Percentiles rank a stretch among this genome's conserved stretches.
Conservation (phyloP, 148 eudicot species). For the Amaranthus hypochondriacus region DNA sequence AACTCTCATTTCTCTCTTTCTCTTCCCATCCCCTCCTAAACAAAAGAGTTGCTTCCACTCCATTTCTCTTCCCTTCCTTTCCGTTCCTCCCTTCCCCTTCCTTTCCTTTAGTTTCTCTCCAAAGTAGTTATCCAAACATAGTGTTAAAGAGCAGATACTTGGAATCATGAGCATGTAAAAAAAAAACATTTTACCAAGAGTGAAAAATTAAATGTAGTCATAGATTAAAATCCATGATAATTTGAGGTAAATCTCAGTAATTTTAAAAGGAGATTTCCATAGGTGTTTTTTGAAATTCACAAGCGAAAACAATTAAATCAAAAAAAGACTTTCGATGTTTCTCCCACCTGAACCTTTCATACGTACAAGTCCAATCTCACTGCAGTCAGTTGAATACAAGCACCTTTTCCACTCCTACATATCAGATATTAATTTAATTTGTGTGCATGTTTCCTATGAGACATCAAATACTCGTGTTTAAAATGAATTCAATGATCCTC, state of each 20-base stretch:
- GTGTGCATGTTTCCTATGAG: slow-evolving; percentile 6
- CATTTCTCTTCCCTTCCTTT: too few species aligned
- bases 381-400: slow-evolving; percentile 75
- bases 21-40: too few species aligned
- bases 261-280: neutral
- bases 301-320: neutral
- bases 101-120: too few species aligned
- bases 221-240: too few species aligned
- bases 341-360: slow-evolving; percentile 56
- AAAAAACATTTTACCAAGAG: too few species aligned
- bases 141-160: too few species aligned
- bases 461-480: neutral
- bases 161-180: too few species aligned
- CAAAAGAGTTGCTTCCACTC: too few species aligned
- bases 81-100: too few species aligned
- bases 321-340: neutral
- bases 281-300: neutral
- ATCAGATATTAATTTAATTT: slow-evolving; percentile 12
- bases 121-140: too few species aligned
- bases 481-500: slow-evolving; percentile 20
- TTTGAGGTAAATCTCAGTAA: neutral
- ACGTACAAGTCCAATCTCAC: slow-evolving; percentile 84
- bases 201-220: too few species aligned
- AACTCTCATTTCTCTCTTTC: too few species aligned
- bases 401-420: slow-evolving; percentile 78